Evolutionary conservation across 2,329 filamentous ascomycete genomes (phyloP).

Genomic region (Colletotrichum destructivum): DNA sequence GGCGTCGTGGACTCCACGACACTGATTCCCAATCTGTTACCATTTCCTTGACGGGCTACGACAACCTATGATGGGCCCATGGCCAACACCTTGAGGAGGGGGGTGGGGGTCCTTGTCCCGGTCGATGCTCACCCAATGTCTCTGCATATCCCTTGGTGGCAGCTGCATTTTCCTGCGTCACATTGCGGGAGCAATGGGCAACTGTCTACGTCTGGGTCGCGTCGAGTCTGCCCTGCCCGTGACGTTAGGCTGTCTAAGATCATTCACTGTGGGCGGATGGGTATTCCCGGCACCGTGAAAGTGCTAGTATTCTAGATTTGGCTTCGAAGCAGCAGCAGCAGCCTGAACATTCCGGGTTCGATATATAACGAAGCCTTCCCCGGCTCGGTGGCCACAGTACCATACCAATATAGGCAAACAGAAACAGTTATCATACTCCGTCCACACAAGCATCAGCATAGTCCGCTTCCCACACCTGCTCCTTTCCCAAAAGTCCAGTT

Average conservation of each 20-base stretch:
- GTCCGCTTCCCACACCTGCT: not conserved
- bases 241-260: conserved; percentile 34
- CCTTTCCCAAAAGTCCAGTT: not conserved
- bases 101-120: not conserved
- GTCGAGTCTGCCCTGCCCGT: conserved; percentile 40
- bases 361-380: conserved; percentile 30
- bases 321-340: not conserved
- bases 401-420: conserved; percentile 4
- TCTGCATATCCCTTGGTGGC: conserved; percentile 23
- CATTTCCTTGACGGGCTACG: conserved; percentile 13
- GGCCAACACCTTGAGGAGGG: not conserved
- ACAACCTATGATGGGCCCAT: conserved; percentile 1
- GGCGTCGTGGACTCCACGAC: conserved; percentile 19
- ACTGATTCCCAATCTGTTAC: not conserved
- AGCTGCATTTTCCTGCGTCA: conserved; percentile 38
- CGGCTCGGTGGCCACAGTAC: not conserved
- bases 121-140: conserved; percentile 8
- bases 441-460: not conserved
- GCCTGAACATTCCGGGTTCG: conserved; percentile 21
- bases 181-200: conserved; percentile 28
- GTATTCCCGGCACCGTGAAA: conserved; percentile 5
- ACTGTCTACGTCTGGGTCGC: conserved; percentile 22
- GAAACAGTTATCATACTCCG: not conserved
- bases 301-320: not conserved
- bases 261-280: not conserved